phyloP scores from a whole-genome alignment of 345 rosid genomes.

The Ceriops tagal region DNA sequence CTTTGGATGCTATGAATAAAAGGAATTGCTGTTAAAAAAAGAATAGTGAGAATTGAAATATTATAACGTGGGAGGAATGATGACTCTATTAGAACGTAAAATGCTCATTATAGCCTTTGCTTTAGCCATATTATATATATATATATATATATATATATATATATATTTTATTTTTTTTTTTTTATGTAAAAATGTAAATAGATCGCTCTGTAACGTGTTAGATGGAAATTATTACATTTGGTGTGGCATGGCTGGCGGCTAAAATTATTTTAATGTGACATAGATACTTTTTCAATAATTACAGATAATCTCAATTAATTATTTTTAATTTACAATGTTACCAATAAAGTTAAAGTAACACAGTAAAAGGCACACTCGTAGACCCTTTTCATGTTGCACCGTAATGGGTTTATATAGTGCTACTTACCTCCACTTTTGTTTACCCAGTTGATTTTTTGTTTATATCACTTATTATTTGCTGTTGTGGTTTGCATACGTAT shows the following conservation, averaged over 20 bases:
- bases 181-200: constrained; percentile 31
- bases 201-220: neutral
- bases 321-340: constrained; percentile 9
- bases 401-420: neutral
- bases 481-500: too few species aligned
- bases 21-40: too few species aligned
- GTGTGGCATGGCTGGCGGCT: constrained; percentile 10
- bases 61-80: neutral
- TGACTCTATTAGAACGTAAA: constrained; percentile 5
- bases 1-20: too few species aligned
- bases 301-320: constrained; percentile 25
- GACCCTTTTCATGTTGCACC: neutral
- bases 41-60: too few species aligned
- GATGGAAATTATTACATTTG: constrained; percentile 20
- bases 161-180: neutral
- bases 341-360: constrained; percentile 21
- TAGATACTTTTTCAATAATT: too few species aligned
- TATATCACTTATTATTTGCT: neutral
- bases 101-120: neutral
- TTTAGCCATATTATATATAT: too few species aligned
- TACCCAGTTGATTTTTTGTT: neutral
- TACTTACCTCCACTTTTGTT: neutral
- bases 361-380: neutral
- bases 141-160: too few species aligned
- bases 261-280: constrained; percentile 16